These are phyloP conservation scores for Solanum tarapatanum DNA, from an alignment of 257 asterid species.

Conservation along the genomic window DNA sequence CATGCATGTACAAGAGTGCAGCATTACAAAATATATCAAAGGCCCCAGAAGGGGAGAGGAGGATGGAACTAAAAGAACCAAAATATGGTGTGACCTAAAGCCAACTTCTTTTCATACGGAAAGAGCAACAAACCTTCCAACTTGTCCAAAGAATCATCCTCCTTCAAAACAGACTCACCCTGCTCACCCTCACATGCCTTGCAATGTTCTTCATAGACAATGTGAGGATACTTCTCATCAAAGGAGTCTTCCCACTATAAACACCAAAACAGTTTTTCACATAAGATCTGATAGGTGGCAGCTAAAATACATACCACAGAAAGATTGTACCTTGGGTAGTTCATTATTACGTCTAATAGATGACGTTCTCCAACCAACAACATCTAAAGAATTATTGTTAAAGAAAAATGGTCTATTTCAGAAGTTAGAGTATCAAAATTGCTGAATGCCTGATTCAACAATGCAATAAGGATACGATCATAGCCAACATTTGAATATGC, in stretches of 20 bases:
- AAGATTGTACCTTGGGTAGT: constrained; percentile 67
- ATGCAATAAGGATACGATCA: constrained; percentile 72
- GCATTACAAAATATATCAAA: background rate
- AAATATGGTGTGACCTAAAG: background rate
- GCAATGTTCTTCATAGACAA: constrained; percentile 92
- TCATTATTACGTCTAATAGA: constrained; percentile 85
- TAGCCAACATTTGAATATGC: constrained; percentile 84
- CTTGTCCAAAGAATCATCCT: constrained; percentile 46
- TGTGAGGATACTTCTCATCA: constrained; percentile 85
- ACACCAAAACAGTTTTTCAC: background rate
- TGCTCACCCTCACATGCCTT: constrained; percentile 58
- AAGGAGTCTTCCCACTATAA: constrained; percentile 76
- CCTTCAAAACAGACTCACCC: constrained; percentile 26
- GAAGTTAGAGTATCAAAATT: background rate
- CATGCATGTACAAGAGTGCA: background rate
- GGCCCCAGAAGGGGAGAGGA: background rate
- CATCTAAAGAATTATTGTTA: constrained; percentile 37
- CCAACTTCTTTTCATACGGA: background rate
- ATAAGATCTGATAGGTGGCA: background rate
- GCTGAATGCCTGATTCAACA: background rate
- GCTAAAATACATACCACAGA: background rate
- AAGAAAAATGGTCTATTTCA: constrained; percentile 18
- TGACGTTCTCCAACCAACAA: constrained; percentile 99
- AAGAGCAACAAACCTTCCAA: constrained; percentile 64
- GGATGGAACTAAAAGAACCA: background rate